Evolutionary conservation across 768 basidiomycete genomes (phyloP), one percentile per base, ranked within the genome.

Genomic region (Russula sp.): DNA sequence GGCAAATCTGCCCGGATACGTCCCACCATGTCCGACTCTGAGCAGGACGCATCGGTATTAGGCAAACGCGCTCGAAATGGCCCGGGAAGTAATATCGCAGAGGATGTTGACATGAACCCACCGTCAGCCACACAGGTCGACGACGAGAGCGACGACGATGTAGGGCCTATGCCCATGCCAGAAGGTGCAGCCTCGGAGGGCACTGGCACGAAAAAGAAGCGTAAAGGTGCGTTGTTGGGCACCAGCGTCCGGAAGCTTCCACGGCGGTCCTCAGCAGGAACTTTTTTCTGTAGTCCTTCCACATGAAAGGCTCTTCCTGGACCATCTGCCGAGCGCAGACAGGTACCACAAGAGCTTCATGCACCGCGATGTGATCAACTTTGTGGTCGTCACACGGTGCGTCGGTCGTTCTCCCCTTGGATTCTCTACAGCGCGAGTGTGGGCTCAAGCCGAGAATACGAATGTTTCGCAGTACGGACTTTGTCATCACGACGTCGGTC

Each of bases 341-440:
- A 86, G 97, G 68, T 99, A 99, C 77, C 88, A 86, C 78, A 94
- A 95, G 77, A 94, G 91, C 63, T 98, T 98, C 76, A 98, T 99
- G 97, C 97, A 99, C 74, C 79, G 94, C 55, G 96, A 98, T 66
- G 83, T 85, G 40, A 80, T 98, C 65, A 96, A 94, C 71, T 95
- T 91, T 68, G 86, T 85, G 44, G 84, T 90, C 27, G 86, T 94
- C 70, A 98, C 97, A 18, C 90, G 84, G 95, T 95, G 57, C 61
- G 85, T 73, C 16, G 27, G 2, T 27, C 55, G 54, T 27, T 27
- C 27, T 27, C 27, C 27, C 27, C 27, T 27, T 27, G 27, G 27
- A 27, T 27, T 27, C 22, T 4, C n/a, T 6, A 11, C 50, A 40
- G n/a, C 6, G 20, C n/a, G 10, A 18, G 22, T 18, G 8, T 20